Evolutionary conservation across 768 basidiomycete species (phyloP).

Genomic region (Amanita thiersii): DNA sequence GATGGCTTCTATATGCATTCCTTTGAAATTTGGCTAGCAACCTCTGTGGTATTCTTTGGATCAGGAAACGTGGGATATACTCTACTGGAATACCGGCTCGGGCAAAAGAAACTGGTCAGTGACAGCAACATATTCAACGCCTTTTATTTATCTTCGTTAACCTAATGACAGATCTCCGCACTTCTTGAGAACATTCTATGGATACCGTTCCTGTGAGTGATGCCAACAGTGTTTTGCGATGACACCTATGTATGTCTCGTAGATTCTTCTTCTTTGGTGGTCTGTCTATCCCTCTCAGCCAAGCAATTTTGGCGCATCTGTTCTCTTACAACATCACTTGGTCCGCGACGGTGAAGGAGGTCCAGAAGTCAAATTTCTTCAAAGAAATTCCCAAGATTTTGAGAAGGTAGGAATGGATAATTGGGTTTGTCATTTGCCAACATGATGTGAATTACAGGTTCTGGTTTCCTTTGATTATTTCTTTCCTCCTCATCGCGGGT

Average conservation of each 20-base stretch:
- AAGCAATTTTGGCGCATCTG: conserved; percentile 60
- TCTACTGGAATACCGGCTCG: conserved; percentile 65
- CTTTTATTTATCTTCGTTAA: conserved; percentile 12
- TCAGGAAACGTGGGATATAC: conserved; percentile 66
- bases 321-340: conserved; percentile 50
- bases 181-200: conserved; percentile 54
- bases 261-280: conserved; percentile 80
- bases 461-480: conserved; percentile 49
- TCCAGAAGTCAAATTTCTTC: conserved; percentile 84
- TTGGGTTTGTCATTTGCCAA: conserved; percentile 21
- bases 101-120: conserved; percentile 41
- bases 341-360: conserved; percentile 69
- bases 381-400: conserved; percentile 82
- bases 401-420: conserved; percentile 46
- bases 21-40: conserved; percentile 78
- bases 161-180: conserved; percentile 27
- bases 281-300: conserved; percentile 59
- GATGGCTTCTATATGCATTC: conserved; percentile 74
- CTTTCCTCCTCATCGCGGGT: conserved; percentile 44
- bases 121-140: conserved; percentile 24
- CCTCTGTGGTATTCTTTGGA: conserved; percentile 70
- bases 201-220: conserved; percentile 69
- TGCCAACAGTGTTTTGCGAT: not conserved
- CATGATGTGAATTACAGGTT: conserved; percentile 35
- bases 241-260: not conserved